phyloP scores from a whole-genome alignment of 495 filamentous ascomycete genomes.

The Penicillium riverlandense region DNA sequence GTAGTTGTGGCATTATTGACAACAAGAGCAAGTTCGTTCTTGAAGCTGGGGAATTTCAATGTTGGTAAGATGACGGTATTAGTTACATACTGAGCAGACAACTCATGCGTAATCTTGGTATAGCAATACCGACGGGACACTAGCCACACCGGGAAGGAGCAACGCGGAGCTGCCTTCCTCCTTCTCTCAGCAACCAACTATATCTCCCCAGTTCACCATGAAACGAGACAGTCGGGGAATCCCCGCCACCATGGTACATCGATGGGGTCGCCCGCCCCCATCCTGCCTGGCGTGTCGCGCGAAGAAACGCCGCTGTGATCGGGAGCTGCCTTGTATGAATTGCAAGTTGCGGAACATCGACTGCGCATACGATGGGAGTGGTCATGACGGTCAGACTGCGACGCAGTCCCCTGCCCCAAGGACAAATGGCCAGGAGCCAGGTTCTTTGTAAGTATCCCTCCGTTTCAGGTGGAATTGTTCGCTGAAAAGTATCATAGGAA shows the following conservation, averaged over 20 bases:
- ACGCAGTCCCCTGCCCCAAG: not conserved
- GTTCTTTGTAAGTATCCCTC: not conserved
- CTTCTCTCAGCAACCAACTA: too few relatives aligned
- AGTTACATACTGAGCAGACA: too few relatives aligned
- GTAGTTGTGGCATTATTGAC: too few relatives aligned
- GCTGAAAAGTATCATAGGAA: conserved; percentile 2
- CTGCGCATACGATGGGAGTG: conserved; percentile 11
- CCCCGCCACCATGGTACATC: conserved; percentile 5
- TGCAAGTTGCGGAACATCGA: conserved; percentile 13
- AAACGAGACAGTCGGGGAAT: conserved; percentile 10
- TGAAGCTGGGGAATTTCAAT: too few relatives aligned
- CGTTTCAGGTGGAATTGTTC: not conserved
- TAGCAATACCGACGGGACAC: too few relatives aligned
- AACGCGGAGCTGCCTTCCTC: too few relatives aligned
- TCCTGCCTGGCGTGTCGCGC: conserved; percentile 19
- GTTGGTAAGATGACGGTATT: too few relatives aligned
- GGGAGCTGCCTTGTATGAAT: conserved; percentile 21
- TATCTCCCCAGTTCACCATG: conserved; percentile 5
- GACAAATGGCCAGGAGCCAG: not conserved
- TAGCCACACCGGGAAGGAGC: too few relatives aligned
- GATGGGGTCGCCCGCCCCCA: conserved; percentile 11
- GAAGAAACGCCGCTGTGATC: conserved; percentile 22
- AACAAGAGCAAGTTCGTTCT: too few relatives aligned
- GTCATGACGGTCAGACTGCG: not conserved
- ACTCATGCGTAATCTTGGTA: too few relatives aligned